Evolutionary conservation across 345 rosid species (phyloP).

Genomic region (Dipteronia sinensis): DNA sequence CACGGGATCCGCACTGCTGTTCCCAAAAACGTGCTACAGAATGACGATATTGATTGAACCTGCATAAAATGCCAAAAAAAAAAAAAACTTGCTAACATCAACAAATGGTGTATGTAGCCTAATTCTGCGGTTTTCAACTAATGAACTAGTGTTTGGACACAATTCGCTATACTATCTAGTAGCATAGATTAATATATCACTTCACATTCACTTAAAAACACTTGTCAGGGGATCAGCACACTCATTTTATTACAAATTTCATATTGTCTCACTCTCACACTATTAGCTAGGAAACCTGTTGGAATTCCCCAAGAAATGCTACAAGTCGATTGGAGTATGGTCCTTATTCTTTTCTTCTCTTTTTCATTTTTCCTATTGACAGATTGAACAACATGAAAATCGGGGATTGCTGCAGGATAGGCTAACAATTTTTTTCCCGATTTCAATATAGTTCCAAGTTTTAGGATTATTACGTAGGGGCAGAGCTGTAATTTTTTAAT

Average conservation of each 20-base stretch:
- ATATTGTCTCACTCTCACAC: too few species aligned
- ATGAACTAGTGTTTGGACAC: not conserved
- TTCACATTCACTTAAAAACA: not conserved
- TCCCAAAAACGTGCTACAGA: constrained; percentile 92
- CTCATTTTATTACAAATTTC: not conserved
- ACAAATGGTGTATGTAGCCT: not conserved
- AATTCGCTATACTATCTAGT: not conserved
- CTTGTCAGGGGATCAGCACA: not conserved
- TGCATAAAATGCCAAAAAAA: constrained; percentile 33
- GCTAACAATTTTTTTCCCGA: not conserved
- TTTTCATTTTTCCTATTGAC: not conserved
- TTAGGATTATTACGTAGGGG: not conserved
- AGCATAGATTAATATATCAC: not conserved
- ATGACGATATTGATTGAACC: constrained; percentile 94
- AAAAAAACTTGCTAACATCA: not conserved
- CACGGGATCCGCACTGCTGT: constrained; percentile 95
- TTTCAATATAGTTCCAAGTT: not conserved
- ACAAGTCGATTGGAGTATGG: not conserved
- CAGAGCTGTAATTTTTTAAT: not conserved
- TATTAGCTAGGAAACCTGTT: not conserved
- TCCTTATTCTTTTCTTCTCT: not conserved
- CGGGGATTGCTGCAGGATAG: not conserved
- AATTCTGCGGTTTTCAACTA: not conserved
- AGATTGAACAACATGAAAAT: not conserved
- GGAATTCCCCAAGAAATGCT: not conserved